Base-by-base conservation (phyloP, 1,284 basidiomycete species). In the Tremellales sp. region DNA sequence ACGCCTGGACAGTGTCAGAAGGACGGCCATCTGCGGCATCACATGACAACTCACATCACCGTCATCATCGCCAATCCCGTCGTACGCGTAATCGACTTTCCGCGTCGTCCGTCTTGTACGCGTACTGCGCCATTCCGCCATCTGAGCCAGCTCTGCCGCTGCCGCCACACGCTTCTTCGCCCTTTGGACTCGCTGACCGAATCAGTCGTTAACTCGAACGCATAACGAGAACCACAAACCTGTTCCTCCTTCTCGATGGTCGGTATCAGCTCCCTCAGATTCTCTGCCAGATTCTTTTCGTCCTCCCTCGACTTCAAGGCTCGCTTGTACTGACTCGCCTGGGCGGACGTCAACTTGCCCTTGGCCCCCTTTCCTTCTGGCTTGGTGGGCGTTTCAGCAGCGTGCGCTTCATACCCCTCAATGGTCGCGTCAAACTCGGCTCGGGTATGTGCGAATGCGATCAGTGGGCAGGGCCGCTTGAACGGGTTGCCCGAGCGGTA, bases 401-500 rank as follows among this genome's bases (percentile, higher is more conserved):
- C 60, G 41, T 65, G 52, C 6, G 44, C 50, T 4, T 52, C 56
- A 42, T 60, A 60, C 11, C 52, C 29, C 10, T 50, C 56, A 4
- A 64, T 52, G 31, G 60, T 52, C 3, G 50, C 49, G 22, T 61
- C 43, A 11, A 72, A 57, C 25, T 70, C 60, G 27, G 54, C 51
- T 40, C 60, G 56, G 7, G 58, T 64, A 7, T 55, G 45, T 6
- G 65, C 56, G 41, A 31, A 68, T 51, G 22, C 60, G 49, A 54
- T 45, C 24, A 74, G 53, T 0, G 70, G 71, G 47, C 70, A 74
- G 0, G 65, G 68, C 2, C 72, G 65, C 44, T 74, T 74, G 63
- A 67, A 74, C 6, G 72, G 72, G 53, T 74, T 74, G 8, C 70
- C 67, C 17, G 70, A 72, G 23, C 57, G 58, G 54, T 72, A 74